phyloP scores from a whole-genome alignment of 129 eudicot species.

The Sambucus nigra region DNA sequence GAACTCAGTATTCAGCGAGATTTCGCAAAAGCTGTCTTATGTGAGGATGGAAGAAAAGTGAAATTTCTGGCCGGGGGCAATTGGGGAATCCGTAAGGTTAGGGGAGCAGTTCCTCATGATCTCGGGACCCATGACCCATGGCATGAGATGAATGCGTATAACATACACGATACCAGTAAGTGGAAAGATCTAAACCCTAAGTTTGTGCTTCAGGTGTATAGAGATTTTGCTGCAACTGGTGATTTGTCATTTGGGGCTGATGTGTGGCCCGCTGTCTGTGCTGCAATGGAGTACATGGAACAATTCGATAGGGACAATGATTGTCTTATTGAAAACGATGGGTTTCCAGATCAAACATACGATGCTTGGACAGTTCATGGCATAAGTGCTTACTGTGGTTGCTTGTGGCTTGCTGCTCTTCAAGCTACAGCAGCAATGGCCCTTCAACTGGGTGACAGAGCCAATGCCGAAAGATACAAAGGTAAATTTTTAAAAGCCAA shows the following conservation, averaged over 20 bases:
- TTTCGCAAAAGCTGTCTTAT: slow-evolving; percentile 79
- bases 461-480: slow-evolving; percentile 60
- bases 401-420: slow-evolving; percentile 90
- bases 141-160: slow-evolving; percentile 98
- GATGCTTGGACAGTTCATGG: slow-evolving; percentile 99
- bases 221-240: slow-evolving; percentile 87
- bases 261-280: slow-evolving; percentile 93
- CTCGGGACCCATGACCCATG: slow-evolving; percentile 98
- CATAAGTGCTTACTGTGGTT: slow-evolving; percentile 87
- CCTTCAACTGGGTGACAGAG: slow-evolving; percentile 58
- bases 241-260: slow-evolving; percentile 78
- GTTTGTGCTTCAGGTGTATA: slow-evolving; percentile 88
- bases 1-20: slow-evolving; percentile 97
- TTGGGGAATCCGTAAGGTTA: slow-evolving; percentile 78
- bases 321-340: slow-evolving; percentile 81
- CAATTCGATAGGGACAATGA: slow-evolving; percentile 76
- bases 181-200: slow-evolving; percentile 98
- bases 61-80: slow-evolving; percentile 80
- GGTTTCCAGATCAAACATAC: slow-evolving; percentile 93
- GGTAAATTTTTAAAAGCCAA: slow-evolving; percentile 56
- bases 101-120: slow-evolving; percentile 96
- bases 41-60: slow-evolving; percentile 71
- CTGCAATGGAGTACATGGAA: slow-evolving; percentile 95
- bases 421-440: slow-evolving; percentile 98
- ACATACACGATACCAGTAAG: slow-evolving; percentile 90